Base-by-base conservation (phyloP, 23 red algal genomes). In the Cyanidium caldarium region DNA sequence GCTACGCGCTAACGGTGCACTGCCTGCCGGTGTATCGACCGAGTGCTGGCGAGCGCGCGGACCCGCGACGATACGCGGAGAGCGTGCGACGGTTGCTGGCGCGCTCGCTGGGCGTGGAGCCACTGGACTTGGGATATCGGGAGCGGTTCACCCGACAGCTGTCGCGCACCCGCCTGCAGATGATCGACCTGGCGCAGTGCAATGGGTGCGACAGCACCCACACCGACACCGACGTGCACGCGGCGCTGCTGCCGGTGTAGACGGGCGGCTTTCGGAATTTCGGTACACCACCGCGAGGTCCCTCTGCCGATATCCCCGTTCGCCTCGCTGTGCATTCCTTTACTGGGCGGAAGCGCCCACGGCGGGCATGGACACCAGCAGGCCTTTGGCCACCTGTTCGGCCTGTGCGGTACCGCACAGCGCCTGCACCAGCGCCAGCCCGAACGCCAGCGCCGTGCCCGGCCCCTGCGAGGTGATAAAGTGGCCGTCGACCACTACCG, bases 371-470 rank as follows among this genome's bases (percentile, higher is more conserved):
- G 51, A 5, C 21, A 28, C 23, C 3, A 61, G 67, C 90, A 95
- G 87, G 2, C 42, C 46, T 42, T 46, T 65, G 38, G 90, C 90
- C 28, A 85, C 45, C 68, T 84, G 69, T 33, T 87, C 83, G 13
- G 90, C 90, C 36, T 76, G 69, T 34, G 66, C 80, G 3, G 65
- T 65, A 33, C 77, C 90, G 33, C 68, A 87, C 44, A 95, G 45
- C 37, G 72, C 70, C 37, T 95, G 78, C 34, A 95, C 84, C 35
- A 88, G 66, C 44, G 67, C 65, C 20, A 95, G 72, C 17, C 61
- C 65, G 72, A 86, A 95, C 12, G 79, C 73, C 37, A 95, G 76
- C 21, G 90, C 83, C 7, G 90, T 95, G 2, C 90, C 90, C 30
- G 90, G 90, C 41, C 90, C 90, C 58, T 82, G 79, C 2, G 72